A percentile compares a stretch with the other conserved stretches of the same genome.
Conservation (phyloP, 306 rosid species). For the Pyrus bretschneideri region DNA sequence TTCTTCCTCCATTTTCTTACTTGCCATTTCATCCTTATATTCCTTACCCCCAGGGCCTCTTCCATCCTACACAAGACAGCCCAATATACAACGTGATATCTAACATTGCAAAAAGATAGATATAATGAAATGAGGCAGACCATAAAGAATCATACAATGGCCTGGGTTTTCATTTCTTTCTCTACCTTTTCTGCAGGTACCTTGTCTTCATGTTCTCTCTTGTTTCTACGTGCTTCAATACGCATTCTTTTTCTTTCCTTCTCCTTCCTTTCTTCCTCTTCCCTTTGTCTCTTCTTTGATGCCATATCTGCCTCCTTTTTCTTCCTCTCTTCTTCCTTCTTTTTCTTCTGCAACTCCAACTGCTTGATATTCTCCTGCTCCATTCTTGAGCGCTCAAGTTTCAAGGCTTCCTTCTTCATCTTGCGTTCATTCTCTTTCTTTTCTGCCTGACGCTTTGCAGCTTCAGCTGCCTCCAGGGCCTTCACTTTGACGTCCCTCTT, state of each 20-base stretch:
- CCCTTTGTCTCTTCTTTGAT: constrained; percentile 82
- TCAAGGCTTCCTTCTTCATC: constrained; percentile 73
- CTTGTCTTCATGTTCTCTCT: constrained; percentile 50
- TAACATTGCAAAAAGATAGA: constrained; percentile 7
- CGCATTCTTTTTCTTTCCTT: constrained; percentile 72
- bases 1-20: constrained; percentile 23
- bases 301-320: constrained; percentile 65
- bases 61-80: constrained; percentile 48
- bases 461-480: constrained; percentile 86
- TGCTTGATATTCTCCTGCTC: constrained; percentile 57
- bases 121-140: constrained; percentile 1
- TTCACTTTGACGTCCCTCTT: constrained; percentile 85
- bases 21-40: constrained; percentile 26
- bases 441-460: constrained; percentile 70
- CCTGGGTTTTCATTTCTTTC: constrained; percentile 26
- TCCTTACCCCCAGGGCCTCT: constrained; percentile 34
- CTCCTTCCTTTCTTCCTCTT: constrained; percentile 69
- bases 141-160: constrained; percentile 34
- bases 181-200: constrained; percentile 46
- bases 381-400: constrained; percentile 53
- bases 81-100: constrained; percentile 8
- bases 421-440: constrained; percentile 89
- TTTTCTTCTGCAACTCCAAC: constrained; percentile 61
- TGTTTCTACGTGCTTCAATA: constrained; percentile 57
- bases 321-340: constrained; percentile 67